These are phyloP conservation scores for Mycena crocata DNA, from an alignment of 768 basidiomycete species.

Conservation along the genomic window DNA sequence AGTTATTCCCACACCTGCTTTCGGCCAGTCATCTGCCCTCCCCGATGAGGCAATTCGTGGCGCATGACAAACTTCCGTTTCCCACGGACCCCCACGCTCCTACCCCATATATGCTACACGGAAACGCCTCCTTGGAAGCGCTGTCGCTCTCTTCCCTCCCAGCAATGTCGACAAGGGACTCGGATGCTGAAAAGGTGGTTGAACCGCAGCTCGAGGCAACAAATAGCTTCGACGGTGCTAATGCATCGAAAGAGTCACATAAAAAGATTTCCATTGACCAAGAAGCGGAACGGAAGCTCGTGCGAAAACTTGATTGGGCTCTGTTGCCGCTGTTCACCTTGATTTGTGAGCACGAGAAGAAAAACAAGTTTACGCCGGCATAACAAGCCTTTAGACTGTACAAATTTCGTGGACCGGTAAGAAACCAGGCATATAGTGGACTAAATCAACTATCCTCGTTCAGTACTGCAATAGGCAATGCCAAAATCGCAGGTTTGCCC, in stretches of 20 bases:
- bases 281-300: conserved; percentile 46
- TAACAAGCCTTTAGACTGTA: conserved; percentile 41
- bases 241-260: conserved; percentile 8
- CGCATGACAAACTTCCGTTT: too few relatives aligned
- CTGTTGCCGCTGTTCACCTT: conserved; percentile 53
- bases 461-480: conserved; percentile 46
- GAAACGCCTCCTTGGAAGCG: background rate
- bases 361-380: background rate
- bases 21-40: too few relatives aligned
- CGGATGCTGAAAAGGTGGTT: conserved; percentile 7
- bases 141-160: background rate
- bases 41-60: too few relatives aligned
- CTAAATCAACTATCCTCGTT: too few relatives aligned
- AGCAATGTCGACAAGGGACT: conserved; percentile 12
- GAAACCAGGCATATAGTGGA: too few relatives aligned
- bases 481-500: conserved; percentile 45
- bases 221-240: background rate
- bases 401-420: conserved; percentile 55
- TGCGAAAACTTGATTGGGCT: conserved; percentile 49
- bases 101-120: too few relatives aligned
- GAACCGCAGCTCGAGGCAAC: background rate
- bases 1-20: too few relatives aligned
- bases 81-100: too few relatives aligned
- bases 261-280: conserved; percentile 40
- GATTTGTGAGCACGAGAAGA: conserved; percentile 45